Percentiles rank a stretch among this genome's conserved stretches.
Conservation (phyloP, 768 basidiomycete species). For the Coprinellus micaceus region DNA sequence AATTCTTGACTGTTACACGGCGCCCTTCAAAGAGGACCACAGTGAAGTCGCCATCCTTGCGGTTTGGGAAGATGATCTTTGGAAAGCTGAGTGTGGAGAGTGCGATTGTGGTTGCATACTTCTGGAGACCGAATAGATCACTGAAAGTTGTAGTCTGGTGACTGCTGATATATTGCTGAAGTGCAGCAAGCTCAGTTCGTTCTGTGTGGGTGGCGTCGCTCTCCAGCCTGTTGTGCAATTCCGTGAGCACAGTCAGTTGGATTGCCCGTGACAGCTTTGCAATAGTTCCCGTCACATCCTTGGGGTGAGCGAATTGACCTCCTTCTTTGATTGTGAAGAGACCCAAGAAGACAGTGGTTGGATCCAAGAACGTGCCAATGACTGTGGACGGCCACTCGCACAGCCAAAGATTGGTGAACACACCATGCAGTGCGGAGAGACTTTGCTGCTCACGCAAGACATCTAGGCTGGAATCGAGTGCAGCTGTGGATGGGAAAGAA, state of each 20-base stretch:
- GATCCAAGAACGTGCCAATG: neutral
- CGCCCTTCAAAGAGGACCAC: neutral
- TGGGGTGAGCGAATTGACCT: neutral
- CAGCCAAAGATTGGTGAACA: neutral
- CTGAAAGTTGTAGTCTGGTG: neutral
- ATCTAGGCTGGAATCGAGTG: neutral
- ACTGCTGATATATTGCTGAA: neutral
- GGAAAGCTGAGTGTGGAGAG: neutral
- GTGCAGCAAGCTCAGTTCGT: neutral
- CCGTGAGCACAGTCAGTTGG: neutral
- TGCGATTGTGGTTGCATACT: neutral
- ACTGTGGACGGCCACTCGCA: neutral
- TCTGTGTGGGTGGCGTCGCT: neutral
- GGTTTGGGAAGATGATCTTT: neutral
- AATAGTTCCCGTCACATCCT: neutral
- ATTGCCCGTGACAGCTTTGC: neutral
- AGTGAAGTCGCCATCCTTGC: neutral
- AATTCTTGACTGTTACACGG: neutral
- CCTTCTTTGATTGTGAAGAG: neutral
- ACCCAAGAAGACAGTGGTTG: neutral
- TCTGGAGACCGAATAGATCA: neutral
- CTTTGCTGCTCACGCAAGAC: neutral
- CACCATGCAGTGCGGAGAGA: neutral
- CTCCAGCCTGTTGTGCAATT: neutral
- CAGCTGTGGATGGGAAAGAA: neutral